Conservation (phyloP, 2,329 filamentous ascomycete genomes). For the Sarocladium kiliense region DNA sequence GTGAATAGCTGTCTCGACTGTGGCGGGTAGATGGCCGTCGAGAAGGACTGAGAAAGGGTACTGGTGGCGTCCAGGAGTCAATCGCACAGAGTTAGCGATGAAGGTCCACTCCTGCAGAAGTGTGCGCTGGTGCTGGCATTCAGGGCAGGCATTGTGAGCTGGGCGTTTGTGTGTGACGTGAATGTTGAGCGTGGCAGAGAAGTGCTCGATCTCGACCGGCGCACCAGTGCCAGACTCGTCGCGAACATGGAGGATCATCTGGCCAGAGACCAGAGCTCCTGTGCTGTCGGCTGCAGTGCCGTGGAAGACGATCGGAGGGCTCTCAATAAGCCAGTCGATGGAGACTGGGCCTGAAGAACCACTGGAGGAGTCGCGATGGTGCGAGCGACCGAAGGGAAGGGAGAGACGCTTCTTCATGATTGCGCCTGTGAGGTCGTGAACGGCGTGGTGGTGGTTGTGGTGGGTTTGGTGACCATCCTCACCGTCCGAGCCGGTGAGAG, state of each 20-base stretch:
- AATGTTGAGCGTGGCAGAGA: constrained; percentile 67
- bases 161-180: constrained; percentile 76
- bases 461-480: constrained; percentile 18
- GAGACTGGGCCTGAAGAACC: constrained; percentile 26
- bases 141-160: constrained; percentile 70
- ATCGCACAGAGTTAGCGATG: constrained; percentile 49
- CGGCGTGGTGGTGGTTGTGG: constrained; percentile 12
- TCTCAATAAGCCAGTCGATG: constrained; percentile 66
- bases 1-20: constrained; percentile 67
- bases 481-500: constrained; percentile 26
- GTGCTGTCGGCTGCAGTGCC: constrained; percentile 69
- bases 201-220: constrained; percentile 59
- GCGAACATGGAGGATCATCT: constrained; percentile 68
- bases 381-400: constrained; percentile 28
- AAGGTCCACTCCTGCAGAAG: constrained; percentile 79
- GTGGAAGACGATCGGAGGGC: constrained; percentile 80
- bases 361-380: constrained; percentile 13
- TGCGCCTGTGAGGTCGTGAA: constrained; percentile 20
- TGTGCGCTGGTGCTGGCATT: constrained; percentile 67
- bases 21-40: constrained; percentile 78
- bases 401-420: constrained; percentile 38
- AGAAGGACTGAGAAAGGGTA: constrained; percentile 90
- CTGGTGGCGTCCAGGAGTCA: constrained; percentile 57
- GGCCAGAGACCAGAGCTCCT: constrained; percentile 80
- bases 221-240: constrained; percentile 40